Evolutionary conservation across 345 rosid genomes (phyloP), one percentile per base, ranked within the genome.

Genomic region (Arabis hirsuta): DNA sequence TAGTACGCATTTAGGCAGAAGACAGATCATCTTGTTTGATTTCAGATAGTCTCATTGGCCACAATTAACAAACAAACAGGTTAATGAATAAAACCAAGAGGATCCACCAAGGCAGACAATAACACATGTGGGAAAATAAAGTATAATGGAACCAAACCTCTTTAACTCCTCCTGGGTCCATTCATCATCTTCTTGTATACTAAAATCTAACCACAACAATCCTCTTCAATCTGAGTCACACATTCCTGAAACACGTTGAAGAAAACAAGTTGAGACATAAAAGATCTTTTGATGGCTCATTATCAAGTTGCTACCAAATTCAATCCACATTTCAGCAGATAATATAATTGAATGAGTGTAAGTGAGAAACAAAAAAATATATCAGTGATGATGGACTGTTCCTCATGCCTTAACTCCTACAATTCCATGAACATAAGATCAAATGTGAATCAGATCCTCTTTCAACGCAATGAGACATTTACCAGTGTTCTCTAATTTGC

Each of bases 71-170:
- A 54, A 34, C 11, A 36, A 36, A 8, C 10, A 43, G 51, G n/a
- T 45, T 55, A 39, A 13, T 36, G 55, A 45, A 55, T 73, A 48
- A 65, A 38, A 73, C 53, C 57, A 73, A 73, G 77, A 50, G 48
- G 44, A 56, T 41, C 41, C 65, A 65, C 13, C 59, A 73, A 57
- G 45, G 67, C 60, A 73, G 77, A 65, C 67, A 73, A 50, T 57
- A 55, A 48, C 72, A 73, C 67, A 57, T 57, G 72, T 41, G 19
- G 48, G 24, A 64, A 1, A 48, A 34, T 0, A 48, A 14, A 13
- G 52, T 32, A 10, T 36, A 64, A 55, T 44, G 64, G 11, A 72
- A 55, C 48, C 48, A 72, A 72, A 63, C 57, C 42, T 63, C 76
- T 41, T 26, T 46, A 36, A 54, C 48, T 54, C 29, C 9, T 72